These are phyloP conservation scores for Beauveria rudraprayagi DNA, from an alignment of 2,329 filamentous ascomycete species.

Conservation along the genomic window DNA sequence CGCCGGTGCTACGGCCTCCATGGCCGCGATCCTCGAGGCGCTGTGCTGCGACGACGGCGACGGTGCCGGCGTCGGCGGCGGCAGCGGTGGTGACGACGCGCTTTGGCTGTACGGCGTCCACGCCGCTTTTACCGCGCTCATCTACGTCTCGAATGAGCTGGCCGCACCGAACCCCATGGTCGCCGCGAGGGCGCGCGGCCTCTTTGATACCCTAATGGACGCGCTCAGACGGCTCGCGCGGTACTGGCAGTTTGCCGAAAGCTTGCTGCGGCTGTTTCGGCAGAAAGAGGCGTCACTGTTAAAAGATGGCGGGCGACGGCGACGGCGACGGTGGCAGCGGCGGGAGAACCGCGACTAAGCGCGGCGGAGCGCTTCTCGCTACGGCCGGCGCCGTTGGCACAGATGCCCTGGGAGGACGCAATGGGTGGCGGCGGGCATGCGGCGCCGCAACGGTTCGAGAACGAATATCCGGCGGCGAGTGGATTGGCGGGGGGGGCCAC, in stretches of 20 bases:
- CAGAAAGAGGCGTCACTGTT: slow-evolving; percentile 3
- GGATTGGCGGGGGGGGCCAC: too few relatives aligned
- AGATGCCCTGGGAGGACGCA: too few relatives aligned
- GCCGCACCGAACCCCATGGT: background rate
- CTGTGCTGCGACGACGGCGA: slow-evolving; percentile 17
- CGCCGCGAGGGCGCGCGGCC: background rate
- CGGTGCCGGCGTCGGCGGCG: slow-evolving; percentile 10
- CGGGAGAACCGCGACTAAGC: background rate
- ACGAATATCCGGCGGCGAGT: too few relatives aligned
- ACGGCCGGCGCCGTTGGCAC: background rate
- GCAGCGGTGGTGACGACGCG: slow-evolving; percentile 16
- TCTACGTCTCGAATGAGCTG: slow-evolving; percentile 9
- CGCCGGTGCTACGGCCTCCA: slow-evolving; percentile 20
- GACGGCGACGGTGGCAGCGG: background rate
- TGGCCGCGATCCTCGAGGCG: slow-evolving; percentile 24
- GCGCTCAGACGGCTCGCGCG: slow-evolving; percentile 21
- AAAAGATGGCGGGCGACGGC: background rate
- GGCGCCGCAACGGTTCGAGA: too few relatives aligned
- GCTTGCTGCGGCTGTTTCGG: slow-evolving; percentile 23
- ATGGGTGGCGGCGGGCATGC: too few relatives aligned
- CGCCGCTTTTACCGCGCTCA: slow-evolving; percentile 24
- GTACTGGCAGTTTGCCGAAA: slow-evolving; percentile 26
- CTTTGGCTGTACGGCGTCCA: slow-evolving; percentile 24
- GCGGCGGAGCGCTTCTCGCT: background rate
- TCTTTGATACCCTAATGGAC: slow-evolving; percentile 20